Base-by-base conservation (phyloP, 2,329 filamentous ascomycete genomes). In the Dothideomycetes sp. region DNA sequence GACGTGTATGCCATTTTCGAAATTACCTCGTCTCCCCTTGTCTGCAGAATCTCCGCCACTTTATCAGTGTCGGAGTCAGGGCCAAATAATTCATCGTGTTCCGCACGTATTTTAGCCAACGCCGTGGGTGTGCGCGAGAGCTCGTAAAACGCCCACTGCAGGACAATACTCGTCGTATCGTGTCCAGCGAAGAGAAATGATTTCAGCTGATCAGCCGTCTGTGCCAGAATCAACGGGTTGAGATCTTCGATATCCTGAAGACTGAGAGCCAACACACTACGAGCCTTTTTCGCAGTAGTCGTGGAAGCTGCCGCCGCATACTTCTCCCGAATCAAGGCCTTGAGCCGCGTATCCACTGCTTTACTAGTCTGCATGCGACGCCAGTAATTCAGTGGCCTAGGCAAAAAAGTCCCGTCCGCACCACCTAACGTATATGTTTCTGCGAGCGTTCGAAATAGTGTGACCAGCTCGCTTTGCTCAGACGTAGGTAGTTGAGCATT, bases 71-170 rank as follows among this genome's bases (percentile, higher is more conserved):
- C 52, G 4, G 57, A 48, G 5, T 53, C 52, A 3, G 57, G 48
- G 9, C 70, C 66, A 31, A 75, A 66, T n/a, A 77, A 58, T 2
- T 56, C 54, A 46, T 72, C 66, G 46, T 73, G 70, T 50, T 79
- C 74, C 16, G 59, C 52, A 17, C 61, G 54, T 19, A 70, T 56
- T 3, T 54, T 54, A 3, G 46, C 47, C 19, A 63, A 51, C 14
- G 51, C 50, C 5, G 51, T 42, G 2, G 58, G 59, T 34, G 60
- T 41, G 19, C 54, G 51, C 27, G 56, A 54, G 3, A 67, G 58
- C 22, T 63, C 57, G 49, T 66, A 61, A 41, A 59, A 56, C 16
- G 54, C 53, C 45, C 62, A 66, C 41, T 50, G 52, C 41, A 60
- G 54, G 2, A 53, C 49, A n/a, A 51, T 50, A 12, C 49, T 52